Conservation (phyloP, 208 protist species). For the Crithidia sp. region DNA sequence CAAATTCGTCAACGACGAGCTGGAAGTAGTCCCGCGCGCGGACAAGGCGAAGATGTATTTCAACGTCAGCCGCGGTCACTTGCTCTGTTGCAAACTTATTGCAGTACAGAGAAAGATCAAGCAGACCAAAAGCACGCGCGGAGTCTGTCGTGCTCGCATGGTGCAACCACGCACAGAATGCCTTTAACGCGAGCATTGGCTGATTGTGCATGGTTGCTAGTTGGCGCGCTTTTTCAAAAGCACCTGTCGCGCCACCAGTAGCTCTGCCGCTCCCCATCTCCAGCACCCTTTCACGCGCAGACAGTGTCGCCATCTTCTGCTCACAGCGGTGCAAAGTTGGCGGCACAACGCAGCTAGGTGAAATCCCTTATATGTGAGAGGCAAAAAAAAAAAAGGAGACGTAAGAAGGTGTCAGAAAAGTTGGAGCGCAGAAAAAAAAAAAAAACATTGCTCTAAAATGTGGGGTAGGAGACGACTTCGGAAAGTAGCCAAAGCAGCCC, state of each 20-base stretch:
- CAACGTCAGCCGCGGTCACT: background rate
- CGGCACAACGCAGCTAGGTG: no score
- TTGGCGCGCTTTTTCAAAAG: conserved; percentile 15
- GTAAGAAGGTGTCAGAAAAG: no score
- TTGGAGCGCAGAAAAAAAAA: background rate
- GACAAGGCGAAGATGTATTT: background rate
- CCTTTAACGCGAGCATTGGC: conserved; percentile 50
- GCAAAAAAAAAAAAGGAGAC: background rate
- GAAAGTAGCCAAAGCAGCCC: no score
- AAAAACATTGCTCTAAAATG: background rate
- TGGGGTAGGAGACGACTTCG: no score
- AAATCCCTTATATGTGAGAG: background rate
- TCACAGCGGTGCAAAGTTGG: background rate
- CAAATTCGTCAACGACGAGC: conserved; percentile 27
- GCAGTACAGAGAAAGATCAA: conserved; percentile 36
- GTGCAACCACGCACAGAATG: conserved; percentile 37
- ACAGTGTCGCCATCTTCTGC: background rate
- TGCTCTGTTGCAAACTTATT: conserved; percentile 28
- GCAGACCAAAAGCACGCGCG: conserved; percentile 19
- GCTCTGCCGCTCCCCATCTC: background rate
- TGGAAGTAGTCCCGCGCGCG: conserved; percentile 32
- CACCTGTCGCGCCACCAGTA: background rate
- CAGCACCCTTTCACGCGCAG: background rate
- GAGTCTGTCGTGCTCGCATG: background rate
- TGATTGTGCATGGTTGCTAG: conserved; percentile 23